phyloP scores from a whole-genome alignment of 352 stramenopile genomes.

The Phytophthora pseudosyringae region DNA sequence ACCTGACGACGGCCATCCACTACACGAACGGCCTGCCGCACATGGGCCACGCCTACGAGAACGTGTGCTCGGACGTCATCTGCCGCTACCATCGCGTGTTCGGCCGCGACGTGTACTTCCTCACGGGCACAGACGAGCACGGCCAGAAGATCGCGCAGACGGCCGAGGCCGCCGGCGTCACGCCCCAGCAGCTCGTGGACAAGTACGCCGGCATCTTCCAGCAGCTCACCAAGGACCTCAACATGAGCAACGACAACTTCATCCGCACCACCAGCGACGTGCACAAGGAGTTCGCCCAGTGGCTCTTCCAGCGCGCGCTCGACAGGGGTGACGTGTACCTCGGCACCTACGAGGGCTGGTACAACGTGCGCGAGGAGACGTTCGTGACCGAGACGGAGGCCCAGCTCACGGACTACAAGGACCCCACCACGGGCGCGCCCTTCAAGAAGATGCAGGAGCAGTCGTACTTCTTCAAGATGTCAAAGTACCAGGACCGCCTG shows the following conservation, averaged over 20 bases:
- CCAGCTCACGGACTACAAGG: conserved; percentile 95
- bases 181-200: conserved; percentile 96
- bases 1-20: conserved; percentile 99
- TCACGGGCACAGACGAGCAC: conserved; percentile 97
- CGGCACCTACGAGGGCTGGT: conserved; percentile 98
- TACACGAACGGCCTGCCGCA: conserved; percentile 98
- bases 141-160: conserved; percentile 99
- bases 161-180: conserved; percentile 90
- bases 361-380: conserved; percentile 98
- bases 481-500: conserved; percentile 96
- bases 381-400: conserved; percentile 99
- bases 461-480: conserved; percentile 99
- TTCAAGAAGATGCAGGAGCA: conserved; percentile 98
- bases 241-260: conserved; percentile 93
- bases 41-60: conserved; percentile 99
- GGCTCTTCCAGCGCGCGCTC: conserved; percentile 94
- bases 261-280: conserved; percentile 95
- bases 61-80: conserved; percentile 97
- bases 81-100: conserved; percentile 94
- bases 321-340: conserved; percentile 97
- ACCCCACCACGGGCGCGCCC: conserved; percentile 91
- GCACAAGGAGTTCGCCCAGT: conserved; percentile 95
- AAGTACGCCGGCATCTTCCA: conserved; percentile 92
- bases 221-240: conserved; percentile 85
- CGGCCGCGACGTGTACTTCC: conserved; percentile 85